Percentiles rank a stretch among this genome's conserved stretches.
Evolutionary conservation across 2,329 filamentous ascomycete genomes (phyloP).

Genomic region (Arthrobotrys iridis): DNA sequence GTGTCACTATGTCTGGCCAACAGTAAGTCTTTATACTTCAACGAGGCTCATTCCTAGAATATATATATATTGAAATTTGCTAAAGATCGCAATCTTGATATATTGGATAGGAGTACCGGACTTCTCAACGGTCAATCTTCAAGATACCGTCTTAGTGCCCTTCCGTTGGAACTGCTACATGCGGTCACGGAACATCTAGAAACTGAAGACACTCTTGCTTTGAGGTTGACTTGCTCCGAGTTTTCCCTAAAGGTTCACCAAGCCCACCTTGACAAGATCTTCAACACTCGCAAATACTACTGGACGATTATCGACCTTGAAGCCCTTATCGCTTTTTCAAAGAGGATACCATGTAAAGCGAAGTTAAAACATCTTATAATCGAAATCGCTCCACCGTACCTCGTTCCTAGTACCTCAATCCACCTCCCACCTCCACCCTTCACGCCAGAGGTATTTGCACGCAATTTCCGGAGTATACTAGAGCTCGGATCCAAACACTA

Average conservation of each 20-base stretch:
- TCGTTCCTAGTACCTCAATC: not conserved
- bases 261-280: not conserved
- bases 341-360: not conserved
- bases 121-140: too few relatives aligned
- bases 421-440: not conserved
- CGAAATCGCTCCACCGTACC: not conserved
- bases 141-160: too few relatives aligned
- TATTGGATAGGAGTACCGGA: too few relatives aligned
- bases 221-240: not conserved
- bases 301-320: not conserved
- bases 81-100: too few relatives aligned
- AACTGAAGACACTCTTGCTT: not conserved
- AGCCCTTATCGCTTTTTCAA: not conserved
- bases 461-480: too few relatives aligned
- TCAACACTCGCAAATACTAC: conserved; percentile 1
- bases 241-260: not conserved
- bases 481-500: too few relatives aligned
- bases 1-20: too few relatives aligned
- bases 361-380: conserved; percentile 21
- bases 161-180: too few relatives aligned
- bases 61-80: too few relatives aligned
- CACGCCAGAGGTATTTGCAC: too few relatives aligned
- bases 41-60: too few relatives aligned
- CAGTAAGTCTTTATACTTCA: too few relatives aligned
- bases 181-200: not conserved